Evolutionary conservation across 2,329 filamentous ascomycete genomes (phyloP), one percentile per base, ranked within the genome.

Genomic region (Rasamsonia emersonii): DNA sequence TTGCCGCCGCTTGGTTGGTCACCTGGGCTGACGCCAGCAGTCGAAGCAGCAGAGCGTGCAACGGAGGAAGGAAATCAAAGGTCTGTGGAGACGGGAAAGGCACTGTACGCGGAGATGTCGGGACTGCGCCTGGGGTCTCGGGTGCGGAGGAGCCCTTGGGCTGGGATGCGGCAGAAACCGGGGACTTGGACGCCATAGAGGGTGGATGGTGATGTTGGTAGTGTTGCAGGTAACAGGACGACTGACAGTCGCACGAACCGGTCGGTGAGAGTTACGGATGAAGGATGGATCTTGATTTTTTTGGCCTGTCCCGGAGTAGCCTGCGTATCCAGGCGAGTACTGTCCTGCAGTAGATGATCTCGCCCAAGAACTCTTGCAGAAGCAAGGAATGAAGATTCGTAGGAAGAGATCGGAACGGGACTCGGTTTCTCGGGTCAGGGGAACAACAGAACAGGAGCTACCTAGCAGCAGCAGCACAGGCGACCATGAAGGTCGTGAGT

Each of bases 41-140:
- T 30, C 83, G 82, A 43, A 77, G 69, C 39, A 95, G 76, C 44
- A 93, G 75, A 37, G 77, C 71, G 50, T 85, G 79, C 33, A 95
- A 75, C 50, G 86, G 77, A 16, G 86, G 85, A 33, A 93, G 73
- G 45, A 86, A 76, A 65, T 94, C 88, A 63, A 95, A 85, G 30
- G 77, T 77, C 58, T 88, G 80, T 17, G 88, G 82, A 30, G 83
- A 74, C 40, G 91, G 81, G 35, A 80, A 76, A 3, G 73, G 62
- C 16, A 50, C 46, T 25, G 49, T 41, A 34, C 18, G 79, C 71
- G 37, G 74, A 63, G 41, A 66, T 63, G 50, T 37, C 36, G 33
- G 24, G 15, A 46, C 34, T 25, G 55, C 48, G 40, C 45, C 52
- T n/a, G 56, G 54, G 18, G 56, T 56, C 31, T 58, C 54, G 29